Evolutionary conservation across 192 early-diverging fungal genomes (phyloP).

Genomic region (Entomortierella parvispora): DNA sequence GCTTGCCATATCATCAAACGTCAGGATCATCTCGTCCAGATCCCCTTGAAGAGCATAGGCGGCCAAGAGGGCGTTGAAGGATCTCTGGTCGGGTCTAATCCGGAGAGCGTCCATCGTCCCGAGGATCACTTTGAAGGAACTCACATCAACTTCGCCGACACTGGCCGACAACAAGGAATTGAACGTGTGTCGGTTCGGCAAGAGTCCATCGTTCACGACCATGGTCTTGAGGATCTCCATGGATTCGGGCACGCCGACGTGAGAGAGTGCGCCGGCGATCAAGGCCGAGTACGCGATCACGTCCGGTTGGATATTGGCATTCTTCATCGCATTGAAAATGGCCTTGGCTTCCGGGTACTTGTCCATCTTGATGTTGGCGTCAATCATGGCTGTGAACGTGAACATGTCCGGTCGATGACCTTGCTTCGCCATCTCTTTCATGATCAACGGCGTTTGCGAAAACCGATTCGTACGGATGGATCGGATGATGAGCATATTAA

Average conservation of each 20-base stretch:
- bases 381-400: slow-evolving; percentile 37
- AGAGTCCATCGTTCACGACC: slow-evolving; percentile 26
- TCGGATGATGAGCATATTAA: slow-evolving; percentile 17
- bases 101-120: slow-evolving; percentile 27
- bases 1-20: slow-evolving; percentile 30
- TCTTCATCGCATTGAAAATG: slow-evolving; percentile 32
- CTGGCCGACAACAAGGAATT: slow-evolving; percentile 40
- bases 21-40: slow-evolving; percentile 24
- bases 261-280: slow-evolving; percentile 24
- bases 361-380: slow-evolving; percentile 46
- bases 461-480: slow-evolving; percentile 28
- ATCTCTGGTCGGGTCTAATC: slow-evolving; percentile 33
- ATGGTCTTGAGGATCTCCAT: slow-evolving; percentile 36
- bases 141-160: slow-evolving; percentile 33
- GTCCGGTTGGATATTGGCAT: slow-evolving; percentile 43
- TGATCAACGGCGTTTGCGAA: not conserved
- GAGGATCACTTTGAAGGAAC: slow-evolving; percentile 20
- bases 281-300: slow-evolving; percentile 46
- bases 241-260: slow-evolving; percentile 28
- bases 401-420: slow-evolving; percentile 20
- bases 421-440: slow-evolving; percentile 12
- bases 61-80: slow-evolving; percentile 41
- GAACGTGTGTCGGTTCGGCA: slow-evolving; percentile 41
- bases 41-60: slow-evolving; percentile 41
- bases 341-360: slow-evolving; percentile 40